A percentile compares a stretch with the other conserved stretches of the same genome.
Evolutionary conservation across 139 green algal genomes (phyloP).

Genomic region (Chloropicon primus): DNA sequence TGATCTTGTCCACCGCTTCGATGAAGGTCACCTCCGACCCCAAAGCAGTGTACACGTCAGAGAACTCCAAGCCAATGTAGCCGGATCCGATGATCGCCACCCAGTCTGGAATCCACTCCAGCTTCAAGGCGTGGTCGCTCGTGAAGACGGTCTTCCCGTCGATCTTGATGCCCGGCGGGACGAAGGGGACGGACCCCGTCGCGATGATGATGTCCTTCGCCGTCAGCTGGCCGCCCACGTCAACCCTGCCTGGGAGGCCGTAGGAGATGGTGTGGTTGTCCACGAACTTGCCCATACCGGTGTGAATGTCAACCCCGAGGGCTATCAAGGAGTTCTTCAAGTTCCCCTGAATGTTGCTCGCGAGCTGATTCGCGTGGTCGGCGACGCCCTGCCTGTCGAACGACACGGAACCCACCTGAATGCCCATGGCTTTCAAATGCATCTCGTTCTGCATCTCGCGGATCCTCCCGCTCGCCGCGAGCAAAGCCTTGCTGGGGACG

Average conservation of each 20-base stretch:
- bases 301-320: constrained; percentile 91
- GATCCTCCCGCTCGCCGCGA: constrained; percentile 85
- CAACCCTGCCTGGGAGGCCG: constrained; percentile 71
- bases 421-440: constrained; percentile 86
- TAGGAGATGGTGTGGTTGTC: constrained; percentile 76
- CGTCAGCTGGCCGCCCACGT: constrained; percentile 78
- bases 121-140: constrained; percentile 90
- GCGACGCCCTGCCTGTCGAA: constrained; percentile 87
- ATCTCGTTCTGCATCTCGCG: constrained; percentile 78
- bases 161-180: constrained; percentile 70
- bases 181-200: constrained; percentile 91
- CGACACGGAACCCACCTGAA: constrained; percentile 57
- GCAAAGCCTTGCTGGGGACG: constrained; percentile 91
- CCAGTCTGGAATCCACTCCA: constrained; percentile 97
- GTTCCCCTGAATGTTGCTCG: constrained; percentile 76
- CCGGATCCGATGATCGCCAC: constrained; percentile 96
- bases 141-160: constrained; percentile 97
- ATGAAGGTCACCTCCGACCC: constrained; percentile 95
- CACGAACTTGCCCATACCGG: constrained; percentile 69
- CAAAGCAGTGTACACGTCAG: constrained; percentile 93
- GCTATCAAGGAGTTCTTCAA: constrained; percentile 78
- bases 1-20: constrained; percentile 91
- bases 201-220: constrained; percentile 93
- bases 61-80: constrained; percentile 99
- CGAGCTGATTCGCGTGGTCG: constrained; percentile 84